Evolutionary conservation across 257 asterid species (phyloP), one percentile per base, ranked within the genome.

Genomic region (Paraleonurus japonicus): DNA sequence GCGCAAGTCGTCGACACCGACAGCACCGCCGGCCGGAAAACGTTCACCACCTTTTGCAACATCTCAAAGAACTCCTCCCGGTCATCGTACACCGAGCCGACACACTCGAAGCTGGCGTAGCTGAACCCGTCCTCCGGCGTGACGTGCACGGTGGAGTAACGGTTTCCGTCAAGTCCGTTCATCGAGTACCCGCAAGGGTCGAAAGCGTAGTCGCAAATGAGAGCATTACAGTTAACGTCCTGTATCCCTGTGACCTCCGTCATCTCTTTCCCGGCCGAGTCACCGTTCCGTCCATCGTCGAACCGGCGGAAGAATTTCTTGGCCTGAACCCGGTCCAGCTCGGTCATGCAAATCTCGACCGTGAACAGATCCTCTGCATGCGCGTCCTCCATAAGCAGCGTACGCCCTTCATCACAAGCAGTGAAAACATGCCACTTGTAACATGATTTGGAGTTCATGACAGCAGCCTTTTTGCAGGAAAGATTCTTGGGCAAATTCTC

Each of bases 111-210:
- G 68, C 99, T 95, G 0, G 99, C 99, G 60, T 95, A 95, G 66
- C 99, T 95, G 59, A 88, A 92, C 1, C 93, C 99, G 10, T 95
- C 98, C 80, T 95, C 99, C 4, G 99, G 99, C 7, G 99, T 95
- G 12, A 95, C 99, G 65, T 95, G 99, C 53, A 95, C 86, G 3
- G 99, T 95, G 1, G 96, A 95, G 72, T 95, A 95, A 30, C 97
- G 94, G 69, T 78, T 76, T 9, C 82, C 82, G 26, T 89, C 96
- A 2, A 92, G 60, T 0, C 98, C 96, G 61, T 95, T 95, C 99
- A 95, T 95, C 0, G 99, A 95, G 67, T 95, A 95, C 0, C 99
- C 99, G 65, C 99, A 95, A 0, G 99, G 97, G 60, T 92, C 98
- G 28, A 95, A 95, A 5, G 92, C 97, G 65, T 83, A 95, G 74